phyloP scores from a whole-genome alignment of 2,329 filamentous ascomycete genomes.

The Alternaria angustiovoidea region DNA sequence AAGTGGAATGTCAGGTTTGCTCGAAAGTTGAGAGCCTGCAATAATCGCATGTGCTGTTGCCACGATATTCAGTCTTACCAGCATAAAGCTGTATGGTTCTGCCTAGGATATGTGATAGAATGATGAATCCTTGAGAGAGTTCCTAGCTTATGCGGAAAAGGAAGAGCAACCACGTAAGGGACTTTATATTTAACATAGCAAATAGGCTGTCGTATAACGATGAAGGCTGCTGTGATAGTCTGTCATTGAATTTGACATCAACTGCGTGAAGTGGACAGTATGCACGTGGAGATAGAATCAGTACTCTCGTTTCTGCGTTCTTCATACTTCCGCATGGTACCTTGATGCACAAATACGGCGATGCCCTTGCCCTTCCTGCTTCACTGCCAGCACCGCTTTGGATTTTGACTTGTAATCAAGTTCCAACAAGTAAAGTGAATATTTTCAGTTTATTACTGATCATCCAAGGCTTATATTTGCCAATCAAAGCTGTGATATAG shows the following conservation, averaged over 20 bases:
- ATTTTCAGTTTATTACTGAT: neutral
- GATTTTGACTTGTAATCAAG: no score
- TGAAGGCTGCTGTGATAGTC: neutral
- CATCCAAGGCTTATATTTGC: neutral
- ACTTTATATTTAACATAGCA: neutral
- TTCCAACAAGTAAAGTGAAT: neutral
- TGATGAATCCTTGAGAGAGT: neutral
- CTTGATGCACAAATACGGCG: neutral
- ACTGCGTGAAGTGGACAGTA: neutral
- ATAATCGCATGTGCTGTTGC: neutral
- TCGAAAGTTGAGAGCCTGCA: neutral
- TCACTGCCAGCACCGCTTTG: no score
- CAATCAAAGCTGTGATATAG: neutral
- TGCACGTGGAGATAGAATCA: neutral
- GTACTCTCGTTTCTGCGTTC: neutral
- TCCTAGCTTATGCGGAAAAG: neutral
- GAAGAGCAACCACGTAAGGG: neutral
- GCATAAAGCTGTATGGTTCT: neutral
- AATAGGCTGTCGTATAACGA: no score
- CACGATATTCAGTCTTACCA: neutral
- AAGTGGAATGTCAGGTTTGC: no score
- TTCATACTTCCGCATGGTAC: neutral
- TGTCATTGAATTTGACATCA: neutral
- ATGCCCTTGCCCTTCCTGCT: neutral
- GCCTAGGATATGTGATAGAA: neutral